phyloP scores from a whole-genome alignment of 306 rosid species.

The Vigna hirtella region DNA sequence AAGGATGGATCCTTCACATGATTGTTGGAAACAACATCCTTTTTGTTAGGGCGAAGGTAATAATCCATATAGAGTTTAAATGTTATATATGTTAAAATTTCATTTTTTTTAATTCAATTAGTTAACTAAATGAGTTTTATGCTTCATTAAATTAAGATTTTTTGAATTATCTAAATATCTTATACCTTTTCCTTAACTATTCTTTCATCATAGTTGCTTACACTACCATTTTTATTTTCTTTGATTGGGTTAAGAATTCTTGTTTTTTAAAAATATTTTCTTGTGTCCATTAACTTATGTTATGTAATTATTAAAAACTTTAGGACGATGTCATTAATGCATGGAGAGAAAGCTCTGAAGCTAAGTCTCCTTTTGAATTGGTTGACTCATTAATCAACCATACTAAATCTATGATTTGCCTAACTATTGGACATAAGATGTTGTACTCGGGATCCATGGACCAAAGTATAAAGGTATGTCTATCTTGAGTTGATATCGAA shows the following conservation, averaged over 20 bases:
- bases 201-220: background rate
- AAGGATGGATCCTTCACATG: constrained; percentile 52
- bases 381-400: constrained; percentile 48
- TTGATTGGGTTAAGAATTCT: background rate
- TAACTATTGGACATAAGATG: constrained; percentile 46
- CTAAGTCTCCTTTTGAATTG: constrained; percentile 36
- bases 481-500: background rate
- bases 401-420: constrained; percentile 35
- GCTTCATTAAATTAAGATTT: background rate
- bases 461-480: constrained; percentile 51
- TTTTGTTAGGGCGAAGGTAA: constrained; percentile 33
- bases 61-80: background rate
- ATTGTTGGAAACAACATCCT: constrained; percentile 46
- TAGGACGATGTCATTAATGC: constrained; percentile 50
- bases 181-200: background rate
- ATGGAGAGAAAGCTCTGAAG: constrained; percentile 47
- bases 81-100: background rate
- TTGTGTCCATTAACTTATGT: background rate
- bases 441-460: constrained; percentile 56
- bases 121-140: background rate
- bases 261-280: background rate
- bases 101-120: background rate
- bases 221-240: background rate
- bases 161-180: background rate
- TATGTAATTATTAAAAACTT: background rate